Evolutionary conservation across 23 red algal species (phyloP).

Genomic region (Agarophyton chilense): DNA sequence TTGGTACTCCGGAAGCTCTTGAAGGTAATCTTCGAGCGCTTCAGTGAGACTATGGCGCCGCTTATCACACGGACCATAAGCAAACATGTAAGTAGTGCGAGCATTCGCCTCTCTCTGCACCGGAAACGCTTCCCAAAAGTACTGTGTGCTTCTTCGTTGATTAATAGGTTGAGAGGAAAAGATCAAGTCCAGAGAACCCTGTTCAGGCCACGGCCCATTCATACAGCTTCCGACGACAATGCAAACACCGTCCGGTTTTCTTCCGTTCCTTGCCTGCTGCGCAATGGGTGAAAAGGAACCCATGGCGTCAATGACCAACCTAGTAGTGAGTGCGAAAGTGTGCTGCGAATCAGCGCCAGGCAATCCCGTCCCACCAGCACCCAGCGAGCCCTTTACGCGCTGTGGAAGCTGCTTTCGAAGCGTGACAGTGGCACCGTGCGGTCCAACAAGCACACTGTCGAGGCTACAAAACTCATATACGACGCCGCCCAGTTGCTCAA

Average conservation of each 20-base stretch:
- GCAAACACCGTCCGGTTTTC: constrained; percentile 85
- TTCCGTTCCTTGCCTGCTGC: constrained; percentile 57
- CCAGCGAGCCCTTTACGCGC: constrained; percentile 32
- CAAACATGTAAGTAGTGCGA: constrained; percentile 93
- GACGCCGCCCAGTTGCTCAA: constrained; percentile 56
- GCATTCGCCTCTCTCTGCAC: constrained; percentile 22
- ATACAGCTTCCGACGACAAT: constrained; percentile 87
- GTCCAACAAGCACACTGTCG: constrained; percentile 22
- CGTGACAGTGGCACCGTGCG: constrained; percentile 12
- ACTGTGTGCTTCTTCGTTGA: constrained; percentile 56
- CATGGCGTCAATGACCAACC: constrained; percentile 87
- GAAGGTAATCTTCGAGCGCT: constrained; percentile 75
- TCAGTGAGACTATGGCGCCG: constrained; percentile 70
- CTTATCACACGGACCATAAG: constrained; percentile 68
- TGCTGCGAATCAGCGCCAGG: constrained; percentile 30
- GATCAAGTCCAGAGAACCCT: constrained; percentile 71
- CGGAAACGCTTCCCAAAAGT: constrained; percentile 97
- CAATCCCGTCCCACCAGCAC: constrained; percentile 69
- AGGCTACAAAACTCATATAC: constrained; percentile 63
- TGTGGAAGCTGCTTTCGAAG: background rate
- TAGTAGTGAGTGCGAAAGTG: constrained; percentile 9
- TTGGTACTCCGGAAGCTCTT: constrained; percentile 77
- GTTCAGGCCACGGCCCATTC: constrained; percentile 51
- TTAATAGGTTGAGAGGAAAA: constrained; percentile 70
- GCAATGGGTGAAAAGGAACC: constrained; percentile 87